phyloP scores from a whole-genome alignment of 31 red algal genomes.

The Bonnemaisonia californica region DNA sequence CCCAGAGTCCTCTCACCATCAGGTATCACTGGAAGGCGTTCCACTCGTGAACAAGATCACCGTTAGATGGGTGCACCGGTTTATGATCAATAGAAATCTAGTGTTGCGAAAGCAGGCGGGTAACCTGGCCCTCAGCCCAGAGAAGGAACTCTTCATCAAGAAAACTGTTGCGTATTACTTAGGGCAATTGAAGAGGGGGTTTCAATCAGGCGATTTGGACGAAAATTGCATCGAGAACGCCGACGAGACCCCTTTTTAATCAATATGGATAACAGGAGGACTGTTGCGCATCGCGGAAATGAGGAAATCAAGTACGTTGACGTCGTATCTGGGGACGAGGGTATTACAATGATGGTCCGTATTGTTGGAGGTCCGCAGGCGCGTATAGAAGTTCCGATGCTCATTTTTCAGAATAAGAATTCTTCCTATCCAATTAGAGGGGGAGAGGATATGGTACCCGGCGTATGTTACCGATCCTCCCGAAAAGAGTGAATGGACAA shows the following conservation, averaged over 20 bases:
- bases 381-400: background rate
- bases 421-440: constrained; percentile 35
- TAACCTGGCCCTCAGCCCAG: no score
- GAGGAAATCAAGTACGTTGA: background rate
- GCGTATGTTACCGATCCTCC: constrained; percentile 12
- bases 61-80: no score
- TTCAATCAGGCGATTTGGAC: background rate
- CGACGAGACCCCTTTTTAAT: constrained; percentile 46
- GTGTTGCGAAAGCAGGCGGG: no score
- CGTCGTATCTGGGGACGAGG: constrained; percentile 8
- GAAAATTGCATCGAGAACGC: constrained; percentile 32
- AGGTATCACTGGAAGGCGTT: no score
- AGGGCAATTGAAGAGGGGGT: constrained; percentile 18
- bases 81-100: no score
- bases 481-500: constrained; percentile 46
- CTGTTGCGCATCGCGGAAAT: constrained; percentile 1
- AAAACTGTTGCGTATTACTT: constrained; percentile 21
- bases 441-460: background rate
- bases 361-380: constrained; percentile 18
- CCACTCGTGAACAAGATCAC: no score
- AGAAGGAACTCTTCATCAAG: no score
- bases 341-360: constrained; percentile 46
- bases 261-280: constrained; percentile 24
- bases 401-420: constrained; percentile 37
- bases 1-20: no score